Conservation (phyloP, 2,329 filamentous ascomycete genomes). For the Lecanicillium sp. region DNA sequence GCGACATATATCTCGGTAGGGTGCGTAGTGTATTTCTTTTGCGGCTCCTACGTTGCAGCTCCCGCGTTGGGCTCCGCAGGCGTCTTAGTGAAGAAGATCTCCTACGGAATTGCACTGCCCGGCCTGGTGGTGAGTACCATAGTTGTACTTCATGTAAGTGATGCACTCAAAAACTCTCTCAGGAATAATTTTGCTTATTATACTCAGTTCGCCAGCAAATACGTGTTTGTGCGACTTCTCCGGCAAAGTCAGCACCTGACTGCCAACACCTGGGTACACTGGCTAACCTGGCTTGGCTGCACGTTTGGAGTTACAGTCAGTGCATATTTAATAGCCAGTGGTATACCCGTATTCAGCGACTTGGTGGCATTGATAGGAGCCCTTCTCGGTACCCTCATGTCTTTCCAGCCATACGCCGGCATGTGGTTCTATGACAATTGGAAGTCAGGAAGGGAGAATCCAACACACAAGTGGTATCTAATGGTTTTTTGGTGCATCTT, state of each 20-base stretch:
- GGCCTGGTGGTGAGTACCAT: constrained; percentile 20
- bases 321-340: constrained; percentile 17
- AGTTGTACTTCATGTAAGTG: constrained; percentile 20
- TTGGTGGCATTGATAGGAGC: constrained; percentile 15
- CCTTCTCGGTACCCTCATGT: constrained; percentile 25
- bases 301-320: constrained; percentile 12
- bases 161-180: neutral
- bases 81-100: constrained; percentile 30
- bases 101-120: constrained; percentile 30
- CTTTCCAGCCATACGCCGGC: constrained; percentile 25
- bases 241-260: constrained; percentile 20
- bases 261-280: constrained; percentile 18
- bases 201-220: constrained; percentile 16
- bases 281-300: constrained; percentile 21
- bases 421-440: constrained; percentile 28
- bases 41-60: constrained; percentile 36
- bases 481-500: too few species aligned
- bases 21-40: constrained; percentile 36
- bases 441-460: constrained; percentile 20
- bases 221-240: constrained; percentile 21
- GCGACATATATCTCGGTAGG: constrained; percentile 24
- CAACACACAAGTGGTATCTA: constrained; percentile 16
- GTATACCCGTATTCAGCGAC: constrained; percentile 15
- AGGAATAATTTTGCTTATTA: neutral
- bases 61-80: constrained; percentile 40